These are phyloP conservation scores for Fusarium sambucinum DNA, from an alignment of 2,329 filamentous ascomycete species.

Conservation along the genomic window DNA sequence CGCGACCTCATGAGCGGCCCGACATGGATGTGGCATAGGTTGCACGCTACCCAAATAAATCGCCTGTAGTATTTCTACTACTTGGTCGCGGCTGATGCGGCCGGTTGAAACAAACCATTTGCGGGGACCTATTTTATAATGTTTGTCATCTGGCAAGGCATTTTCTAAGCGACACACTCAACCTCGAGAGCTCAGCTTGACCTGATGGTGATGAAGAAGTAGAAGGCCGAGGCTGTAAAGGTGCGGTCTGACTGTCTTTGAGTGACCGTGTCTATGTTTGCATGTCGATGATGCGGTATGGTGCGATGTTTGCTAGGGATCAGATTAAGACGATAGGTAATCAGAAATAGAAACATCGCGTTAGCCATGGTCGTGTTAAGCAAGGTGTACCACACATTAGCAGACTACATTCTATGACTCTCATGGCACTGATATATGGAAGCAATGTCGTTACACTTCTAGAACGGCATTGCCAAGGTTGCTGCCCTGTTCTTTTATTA, in stretches of 20 bases:
- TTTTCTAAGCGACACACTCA: slow-evolving; percentile 33
- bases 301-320: background rate
- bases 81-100: slow-evolving; percentile 29
- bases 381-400: background rate
- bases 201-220: background rate
- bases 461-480: no score
- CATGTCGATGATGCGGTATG: background rate
- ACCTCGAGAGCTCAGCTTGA: slow-evolving; percentile 6
- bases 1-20: slow-evolving; percentile 29
- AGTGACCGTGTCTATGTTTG: background rate
- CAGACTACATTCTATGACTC: background rate
- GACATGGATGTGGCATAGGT: slow-evolving; percentile 6
- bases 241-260: background rate
- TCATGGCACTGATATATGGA: background rate
- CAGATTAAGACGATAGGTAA: background rate
- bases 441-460: no score
- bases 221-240: background rate
- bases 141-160: slow-evolving; percentile 33
- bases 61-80: slow-evolving; percentile 12
- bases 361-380: background rate
- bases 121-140: slow-evolving; percentile 11
- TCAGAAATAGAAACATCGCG: background rate
- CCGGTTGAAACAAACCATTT: slow-evolving; percentile 13
- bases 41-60: background rate
- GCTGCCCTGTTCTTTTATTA: no score